Evolutionary conservation across 139 green algal species (phyloP).

Genomic region (Chlorella sp.): DNA sequence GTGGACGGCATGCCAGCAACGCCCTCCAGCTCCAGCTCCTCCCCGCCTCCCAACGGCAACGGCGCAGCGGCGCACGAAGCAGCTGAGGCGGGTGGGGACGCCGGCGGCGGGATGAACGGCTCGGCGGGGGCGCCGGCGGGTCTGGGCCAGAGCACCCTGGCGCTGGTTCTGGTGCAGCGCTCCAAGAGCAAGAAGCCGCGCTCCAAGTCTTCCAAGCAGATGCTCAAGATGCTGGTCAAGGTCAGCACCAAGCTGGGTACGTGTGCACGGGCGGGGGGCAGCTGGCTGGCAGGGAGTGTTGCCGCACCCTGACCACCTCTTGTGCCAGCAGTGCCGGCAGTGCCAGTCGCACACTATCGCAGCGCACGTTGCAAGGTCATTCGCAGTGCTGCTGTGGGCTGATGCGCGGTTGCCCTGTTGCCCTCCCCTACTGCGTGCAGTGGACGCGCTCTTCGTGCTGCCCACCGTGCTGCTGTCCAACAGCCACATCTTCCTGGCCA

Average conservation of each 20-base stretch:
- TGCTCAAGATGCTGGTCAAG: constrained; percentile 3
- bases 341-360: neutral
- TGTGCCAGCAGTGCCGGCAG: neutral
- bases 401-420: neutral
- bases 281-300: neutral
- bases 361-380: neutral
- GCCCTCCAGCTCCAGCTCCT: neutral
- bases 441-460: neutral
- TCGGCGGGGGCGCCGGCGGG: too few relatives aligned
- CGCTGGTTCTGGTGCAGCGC: neutral
- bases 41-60: neutral
- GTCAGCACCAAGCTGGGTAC: neutral
- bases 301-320: neutral
- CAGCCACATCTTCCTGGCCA: neutral
- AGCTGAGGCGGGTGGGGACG: too few relatives aligned
- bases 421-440: neutral
- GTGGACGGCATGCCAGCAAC: too few relatives aligned
- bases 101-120: too few relatives aligned
- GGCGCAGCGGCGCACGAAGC: neutral
- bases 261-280: neutral
- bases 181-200: neutral
- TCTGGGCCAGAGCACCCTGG: neutral
- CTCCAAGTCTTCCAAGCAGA: neutral
- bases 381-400: neutral
- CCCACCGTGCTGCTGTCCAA: neutral